These are phyloP conservation scores for Grigorovia jiainica DNA, from an alignment of 805 yeast species.

Conservation along the genomic window DNA sequence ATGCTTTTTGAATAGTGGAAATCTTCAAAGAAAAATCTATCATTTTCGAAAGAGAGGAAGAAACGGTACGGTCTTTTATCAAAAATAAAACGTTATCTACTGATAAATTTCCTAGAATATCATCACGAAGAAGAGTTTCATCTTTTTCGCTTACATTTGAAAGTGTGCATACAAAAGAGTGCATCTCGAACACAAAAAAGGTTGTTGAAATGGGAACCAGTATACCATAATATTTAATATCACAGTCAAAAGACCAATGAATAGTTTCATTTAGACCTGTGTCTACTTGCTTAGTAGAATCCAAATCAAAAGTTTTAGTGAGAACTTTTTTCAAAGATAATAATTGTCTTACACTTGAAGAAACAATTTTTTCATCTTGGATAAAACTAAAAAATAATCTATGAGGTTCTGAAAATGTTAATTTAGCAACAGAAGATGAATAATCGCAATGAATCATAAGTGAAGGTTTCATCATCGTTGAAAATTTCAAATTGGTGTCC, in stretches of 20 bases:
- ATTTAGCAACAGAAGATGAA: constrained; percentile 16
- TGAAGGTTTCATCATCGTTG: background rate
- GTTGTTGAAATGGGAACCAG: constrained; percentile 22
- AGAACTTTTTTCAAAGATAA: constrained; percentile 7
- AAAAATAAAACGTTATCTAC: constrained; percentile 23
- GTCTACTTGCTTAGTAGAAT: no score
- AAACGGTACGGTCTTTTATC: constrained; percentile 24
- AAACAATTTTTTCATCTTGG: constrained; percentile 21
- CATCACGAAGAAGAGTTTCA: constrained; percentile 2
- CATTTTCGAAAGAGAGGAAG: constrained; percentile 33
- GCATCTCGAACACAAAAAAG: constrained; percentile 23
- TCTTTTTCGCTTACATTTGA: constrained; percentile 10
- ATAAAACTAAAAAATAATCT: constrained; percentile 16
- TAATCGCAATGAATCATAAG: constrained; percentile 4
- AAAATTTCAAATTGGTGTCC: constrained; percentile 13
- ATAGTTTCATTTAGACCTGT: background rate
- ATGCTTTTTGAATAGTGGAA: constrained; percentile 31
- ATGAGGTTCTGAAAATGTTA: constrained; percentile 24
- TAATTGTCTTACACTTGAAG: constrained; percentile 13
- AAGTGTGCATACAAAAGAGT: constrained; percentile 13
- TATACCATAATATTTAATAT: constrained; percentile 22
- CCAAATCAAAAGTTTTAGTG: background rate
- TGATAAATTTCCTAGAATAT: constrained; percentile 19
- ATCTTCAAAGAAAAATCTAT: constrained; percentile 39
- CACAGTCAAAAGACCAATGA: constrained; percentile 15